Conservation (phyloP, 2,329 filamentous ascomycete species). For the Karstenula rhodostoma region DNA sequence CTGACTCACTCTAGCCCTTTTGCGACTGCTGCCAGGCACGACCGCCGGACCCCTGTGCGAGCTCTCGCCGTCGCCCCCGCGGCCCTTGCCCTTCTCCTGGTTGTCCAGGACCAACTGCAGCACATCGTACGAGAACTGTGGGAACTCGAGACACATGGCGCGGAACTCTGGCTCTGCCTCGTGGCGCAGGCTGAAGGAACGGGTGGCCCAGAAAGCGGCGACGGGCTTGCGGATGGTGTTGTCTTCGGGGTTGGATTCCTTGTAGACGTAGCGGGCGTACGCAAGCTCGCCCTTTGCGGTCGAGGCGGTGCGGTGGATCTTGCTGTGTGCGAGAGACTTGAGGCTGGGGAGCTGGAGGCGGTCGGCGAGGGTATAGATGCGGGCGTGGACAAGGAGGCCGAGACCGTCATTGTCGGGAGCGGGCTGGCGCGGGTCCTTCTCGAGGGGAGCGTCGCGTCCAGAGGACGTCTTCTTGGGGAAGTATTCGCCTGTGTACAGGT, state of each 20-base stretch:
- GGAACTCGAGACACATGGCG: conserved; percentile 83
- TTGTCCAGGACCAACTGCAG: conserved; percentile 69
- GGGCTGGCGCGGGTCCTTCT: conserved; percentile 71
- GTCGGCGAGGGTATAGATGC: conserved; percentile 87
- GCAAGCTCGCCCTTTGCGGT: conserved; percentile 89
- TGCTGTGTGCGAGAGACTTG: conserved; percentile 80
- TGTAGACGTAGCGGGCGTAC: conserved; percentile 91
- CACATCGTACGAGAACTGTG: conserved; percentile 92
- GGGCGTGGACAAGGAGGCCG: conserved; percentile 86
- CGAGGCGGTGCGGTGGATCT: conserved; percentile 90
- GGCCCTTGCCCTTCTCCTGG: conserved; percentile 54
- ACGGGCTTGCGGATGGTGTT: conserved; percentile 79
- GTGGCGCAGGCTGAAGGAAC: conserved; percentile 80
- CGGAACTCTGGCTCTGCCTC: conserved; percentile 89
- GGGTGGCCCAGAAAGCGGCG: conserved; percentile 88
- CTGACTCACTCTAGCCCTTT: conserved; percentile 42
- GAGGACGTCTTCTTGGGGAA: conserved; percentile 72
- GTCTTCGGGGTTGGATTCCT: conserved; percentile 74
- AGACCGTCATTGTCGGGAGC: conserved; percentile 78
- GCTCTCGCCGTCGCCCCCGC: conserved; percentile 27
- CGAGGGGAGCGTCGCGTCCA: conserved; percentile 71
- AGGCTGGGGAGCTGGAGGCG: conserved; percentile 73
- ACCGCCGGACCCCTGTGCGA: conserved; percentile 46
- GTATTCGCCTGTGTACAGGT: conserved; percentile 86
- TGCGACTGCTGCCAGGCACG: conserved; percentile 45